Conservation (phyloP, 495 filamentous ascomycete species). For the Sphaerosporella brunnea region DNA sequence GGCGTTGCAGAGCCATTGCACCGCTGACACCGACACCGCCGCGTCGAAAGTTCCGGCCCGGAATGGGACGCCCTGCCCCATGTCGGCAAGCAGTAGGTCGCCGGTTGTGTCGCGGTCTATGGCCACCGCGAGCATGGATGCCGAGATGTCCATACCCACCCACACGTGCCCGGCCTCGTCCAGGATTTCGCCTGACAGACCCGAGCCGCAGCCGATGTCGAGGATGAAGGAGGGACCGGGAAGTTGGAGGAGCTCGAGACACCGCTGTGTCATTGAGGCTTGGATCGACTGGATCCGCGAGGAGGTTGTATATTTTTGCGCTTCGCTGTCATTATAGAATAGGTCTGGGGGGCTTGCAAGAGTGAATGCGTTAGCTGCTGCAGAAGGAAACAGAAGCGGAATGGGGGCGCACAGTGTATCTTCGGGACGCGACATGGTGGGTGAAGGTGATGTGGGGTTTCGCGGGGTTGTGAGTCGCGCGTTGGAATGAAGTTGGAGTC, state of each 20-base stretch:
- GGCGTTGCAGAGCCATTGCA: conserved; percentile 96
- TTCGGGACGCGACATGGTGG: conserved; percentile 78
- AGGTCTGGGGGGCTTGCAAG: conserved; percentile 68
- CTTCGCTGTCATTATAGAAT: conserved; percentile 89
- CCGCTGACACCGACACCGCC: conserved; percentile 79
- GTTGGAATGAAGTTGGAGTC: no score
- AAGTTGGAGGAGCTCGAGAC: conserved; percentile 75
- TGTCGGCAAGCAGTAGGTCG: conserved; percentile 79
- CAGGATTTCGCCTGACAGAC: conserved; percentile 84
- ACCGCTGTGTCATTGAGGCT: conserved; percentile 79
- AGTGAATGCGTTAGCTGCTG: conserved; percentile 3
- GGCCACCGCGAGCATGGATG: conserved; percentile 81
- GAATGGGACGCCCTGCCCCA: conserved; percentile 90
- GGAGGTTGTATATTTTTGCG: conserved; percentile 89
- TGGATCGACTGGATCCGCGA: conserved; percentile 92
- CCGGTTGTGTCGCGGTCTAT: conserved; percentile 83
- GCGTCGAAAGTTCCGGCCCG: conserved; percentile 85
- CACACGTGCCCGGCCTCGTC: conserved; percentile 45
- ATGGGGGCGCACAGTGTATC: conserved; percentile 54
- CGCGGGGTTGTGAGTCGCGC: not conserved
- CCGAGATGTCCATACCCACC: conserved; percentile 90
- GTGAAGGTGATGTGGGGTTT: not conserved
- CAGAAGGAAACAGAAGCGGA: not conserved
- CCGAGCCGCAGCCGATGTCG: conserved; percentile 88
- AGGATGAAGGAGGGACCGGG: conserved; percentile 69